phyloP scores from a whole-genome alignment of 2,329 filamentous ascomycete species.

The Cladosporium sp. region DNA sequence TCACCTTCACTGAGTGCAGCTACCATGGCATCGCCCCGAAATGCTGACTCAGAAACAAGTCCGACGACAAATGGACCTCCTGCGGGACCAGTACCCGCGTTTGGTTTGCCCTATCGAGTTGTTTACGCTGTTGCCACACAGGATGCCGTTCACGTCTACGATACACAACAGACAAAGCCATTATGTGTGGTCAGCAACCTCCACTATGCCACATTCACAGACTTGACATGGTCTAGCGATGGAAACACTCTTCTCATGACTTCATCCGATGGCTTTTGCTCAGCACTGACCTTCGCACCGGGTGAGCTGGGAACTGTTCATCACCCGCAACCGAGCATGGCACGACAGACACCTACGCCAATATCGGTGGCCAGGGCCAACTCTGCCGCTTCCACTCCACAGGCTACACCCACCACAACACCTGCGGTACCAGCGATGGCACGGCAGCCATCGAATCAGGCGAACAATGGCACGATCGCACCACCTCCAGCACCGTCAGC shows the following conservation, averaged over 20 bases:
- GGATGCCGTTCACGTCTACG: slow-evolving; percentile 89
- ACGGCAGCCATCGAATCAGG: slow-evolving; percentile 49
- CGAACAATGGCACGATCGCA: slow-evolving; percentile 8
- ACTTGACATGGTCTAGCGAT: slow-evolving; percentile 83
- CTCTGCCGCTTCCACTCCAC: slow-evolving; percentile 39
- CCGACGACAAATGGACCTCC: slow-evolving; percentile 50
- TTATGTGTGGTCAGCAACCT: slow-evolving; percentile 94
- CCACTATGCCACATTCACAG: slow-evolving; percentile 95
- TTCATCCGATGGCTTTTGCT: slow-evolving; percentile 98
- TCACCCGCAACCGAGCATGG: slow-evolving; percentile 51
- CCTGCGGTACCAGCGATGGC: slow-evolving; percentile 63
- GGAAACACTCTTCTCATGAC: slow-evolving; percentile 81
- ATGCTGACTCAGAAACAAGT: slow-evolving; percentile 48
- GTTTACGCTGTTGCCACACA: slow-evolving; percentile 96
- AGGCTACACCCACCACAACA: slow-evolving; percentile 27
- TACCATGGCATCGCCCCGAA: slow-evolving; percentile 51
- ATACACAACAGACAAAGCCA: slow-evolving; percentile 86
- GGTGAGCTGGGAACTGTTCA: slow-evolving; percentile 84
- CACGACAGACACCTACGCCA: slow-evolving; percentile 35
- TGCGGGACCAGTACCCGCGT: slow-evolving; percentile 56
- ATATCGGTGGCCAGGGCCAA: slow-evolving; percentile 36
- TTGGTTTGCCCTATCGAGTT: slow-evolving; percentile 85
- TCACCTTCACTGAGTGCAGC: slow-evolving; percentile 48
- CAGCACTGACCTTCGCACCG: slow-evolving; percentile 74
- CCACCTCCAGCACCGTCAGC: slow-evolving; percentile 47